Evolutionary conservation across 163 green algal genomes (phyloP), one percentile per base, ranked within the genome.

Genomic region (Picocystis sp.): DNA sequence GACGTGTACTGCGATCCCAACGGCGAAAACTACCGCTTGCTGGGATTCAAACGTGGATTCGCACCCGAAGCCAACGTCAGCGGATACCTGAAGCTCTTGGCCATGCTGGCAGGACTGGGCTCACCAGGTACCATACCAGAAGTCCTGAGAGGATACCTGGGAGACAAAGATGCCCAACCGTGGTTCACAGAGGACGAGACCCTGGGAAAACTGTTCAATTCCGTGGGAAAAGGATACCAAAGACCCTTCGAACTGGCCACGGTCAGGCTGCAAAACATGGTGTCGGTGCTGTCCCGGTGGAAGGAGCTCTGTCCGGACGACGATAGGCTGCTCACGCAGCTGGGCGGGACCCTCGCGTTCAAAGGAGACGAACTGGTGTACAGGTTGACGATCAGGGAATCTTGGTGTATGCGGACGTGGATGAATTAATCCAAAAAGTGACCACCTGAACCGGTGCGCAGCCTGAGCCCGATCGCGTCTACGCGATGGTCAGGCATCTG

Each of bases 231-330:
- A 9, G 78, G 75, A 47, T 71, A 66, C 45, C 71, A 83, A 61
- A 65, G 81, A 0, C 82, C 82, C 0, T 80, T 92, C 60, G 82
- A 93, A 75, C 76, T 92, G 34, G 82, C 82, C 23, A 92, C 84
- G 2, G 59, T 89, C 56, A 68, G 84, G 0, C 70, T 93, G 24
- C 76, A 72, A 46, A 92, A 93, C 80, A 94, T 93, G 82, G 58
- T 79, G 8, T 69, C 81, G 58, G 11, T 38, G 24, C 55, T n/a
- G 22, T 33, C 15, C 62, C 47, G 69, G 85, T 78, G 80, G 81
- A 55, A 51, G 1, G 67, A 80, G 17, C 65, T 92, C 5, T 66
- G 57, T 43, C 81, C 81, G 1, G n/a, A 61, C 10, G 57, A 91
- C 33, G 53, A 64, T 38, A 38, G 63, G 1, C 70, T 92, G 29